These are phyloP conservation scores for Cyphellophora europaea DNA, from an alignment of 2,329 filamentous ascomycete genomes.

Conservation along the genomic window DNA sequence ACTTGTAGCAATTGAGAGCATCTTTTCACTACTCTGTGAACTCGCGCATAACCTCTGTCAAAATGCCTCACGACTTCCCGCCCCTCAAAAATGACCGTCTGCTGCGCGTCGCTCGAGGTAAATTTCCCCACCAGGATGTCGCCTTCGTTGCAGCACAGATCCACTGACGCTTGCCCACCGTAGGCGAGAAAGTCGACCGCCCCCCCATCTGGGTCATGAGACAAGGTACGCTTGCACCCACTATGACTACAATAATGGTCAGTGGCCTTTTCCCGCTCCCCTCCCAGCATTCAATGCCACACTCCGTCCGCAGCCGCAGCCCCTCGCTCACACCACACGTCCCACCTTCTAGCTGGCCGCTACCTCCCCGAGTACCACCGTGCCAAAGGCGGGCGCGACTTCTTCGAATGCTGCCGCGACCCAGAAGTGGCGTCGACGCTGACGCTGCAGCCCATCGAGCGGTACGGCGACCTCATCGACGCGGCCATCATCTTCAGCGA, in stretches of 20 bases:
- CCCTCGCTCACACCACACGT: no score
- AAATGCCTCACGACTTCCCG: conserved; percentile 65
- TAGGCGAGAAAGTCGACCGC: conserved; percentile 77
- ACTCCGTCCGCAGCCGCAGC: no score
- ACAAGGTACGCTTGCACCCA: conserved; percentile 74
- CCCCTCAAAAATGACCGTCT: conserved; percentile 89
- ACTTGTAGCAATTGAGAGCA: no score
- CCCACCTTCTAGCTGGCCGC: conserved; percentile 81
- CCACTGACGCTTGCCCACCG: not conserved
- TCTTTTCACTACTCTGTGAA: no score
- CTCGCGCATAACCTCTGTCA: no score
- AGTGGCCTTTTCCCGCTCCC: conserved; percentile 10
- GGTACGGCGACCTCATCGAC: conserved; percentile 82
- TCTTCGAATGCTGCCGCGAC: conserved; percentile 93
- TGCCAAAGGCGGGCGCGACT: conserved; percentile 82
- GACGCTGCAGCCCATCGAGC: conserved; percentile 89
- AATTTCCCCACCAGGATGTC: conserved; percentile 4
- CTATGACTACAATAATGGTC: no score
- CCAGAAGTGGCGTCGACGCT: conserved; percentile 88
- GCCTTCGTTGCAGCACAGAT: not conserved
- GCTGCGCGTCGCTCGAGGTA: conserved; percentile 81
- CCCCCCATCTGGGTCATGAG: conserved; percentile 99
- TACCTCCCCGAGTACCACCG: conserved; percentile 98
- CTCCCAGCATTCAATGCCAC: no score
- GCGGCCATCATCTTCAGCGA: conserved; percentile 98